Base-by-base conservation (phyloP, 2,329 filamentous ascomycete genomes). In the Fusarium virguliforme region DNA sequence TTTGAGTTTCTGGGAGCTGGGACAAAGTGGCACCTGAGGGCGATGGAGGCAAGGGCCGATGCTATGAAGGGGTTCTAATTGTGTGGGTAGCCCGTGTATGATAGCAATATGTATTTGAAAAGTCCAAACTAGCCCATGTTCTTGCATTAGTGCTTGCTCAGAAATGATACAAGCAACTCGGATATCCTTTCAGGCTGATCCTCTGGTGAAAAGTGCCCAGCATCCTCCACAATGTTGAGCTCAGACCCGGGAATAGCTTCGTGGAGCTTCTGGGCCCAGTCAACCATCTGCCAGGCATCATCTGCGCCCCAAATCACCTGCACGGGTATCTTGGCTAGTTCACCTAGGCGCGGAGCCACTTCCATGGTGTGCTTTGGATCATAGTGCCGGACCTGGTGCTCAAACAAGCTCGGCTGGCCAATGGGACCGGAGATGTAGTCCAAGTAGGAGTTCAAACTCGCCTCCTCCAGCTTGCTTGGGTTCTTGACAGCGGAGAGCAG, bases 351-450 rank as follows among this genome's bases (percentile, higher is more conserved):
- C 1, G 68, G 57, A 1, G 73, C 67, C 8, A 80, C 62, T 53
- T 80, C 78, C 65, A 80, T 62, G 3, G 78, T 80, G 55, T 79
- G 79, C n/a, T 75, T 79, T 0, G 75, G 75, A 10, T 79, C 76
- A 30, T 79, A 80, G 48, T 79, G 77, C 2, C 73, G 75, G 26
- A 80, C 63, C 35, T 80, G 79, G 41, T 80, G 78, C 62, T 79
- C 72, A 60, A 80, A 79, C 8, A 80, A 53, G 56, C 79, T 80
- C 0, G 70, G 62, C 30, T 80, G 79, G 1, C 78, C 78, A 1
- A 80, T 67, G 1, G 78, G 74, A 0, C 76, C 78, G 7, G 75
- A 80, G 24, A 80, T 80, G 32, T 80, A 80, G 30, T 63, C 64
- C 2, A 80, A 28, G 46, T 76, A 79, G 0, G 70, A 68, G 12